Conservation (phyloP, 192 early-diverging fungal genomes). For the Chytriomyces hyalinus region DNA sequence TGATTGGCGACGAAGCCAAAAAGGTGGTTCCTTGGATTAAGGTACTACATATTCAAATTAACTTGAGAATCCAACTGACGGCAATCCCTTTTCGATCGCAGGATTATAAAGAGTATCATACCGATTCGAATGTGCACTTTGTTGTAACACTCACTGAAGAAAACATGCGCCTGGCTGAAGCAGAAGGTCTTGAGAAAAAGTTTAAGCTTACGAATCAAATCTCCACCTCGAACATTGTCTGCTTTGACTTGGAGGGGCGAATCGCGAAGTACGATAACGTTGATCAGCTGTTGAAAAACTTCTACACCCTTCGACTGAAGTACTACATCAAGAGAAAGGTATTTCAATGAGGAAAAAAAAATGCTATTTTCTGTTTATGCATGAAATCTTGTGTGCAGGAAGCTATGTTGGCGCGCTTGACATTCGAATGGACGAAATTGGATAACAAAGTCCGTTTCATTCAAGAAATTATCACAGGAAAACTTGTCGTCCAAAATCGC, state of each 20-base stretch:
- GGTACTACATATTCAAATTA: constrained; percentile 39
- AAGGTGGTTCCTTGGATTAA: constrained; percentile 47
- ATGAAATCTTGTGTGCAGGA: constrained; percentile 43
- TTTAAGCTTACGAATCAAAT: constrained; percentile 80
- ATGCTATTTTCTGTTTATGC: neutral
- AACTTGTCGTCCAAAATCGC: constrained; percentile 82
- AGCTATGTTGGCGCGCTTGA: constrained; percentile 64
- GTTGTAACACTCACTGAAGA: constrained; percentile 66
- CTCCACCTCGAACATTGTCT: constrained; percentile 89
- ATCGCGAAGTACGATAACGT: constrained; percentile 79
- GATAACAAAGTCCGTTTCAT: constrained; percentile 91
- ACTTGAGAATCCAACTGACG: constrained; percentile 22
- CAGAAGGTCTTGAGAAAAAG: constrained; percentile 79
- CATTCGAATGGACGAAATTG: constrained; percentile 68
- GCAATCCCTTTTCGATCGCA: constrained; percentile 13
- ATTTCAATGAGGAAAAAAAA: constrained; percentile 27
- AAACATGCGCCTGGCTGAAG: constrained; percentile 73
- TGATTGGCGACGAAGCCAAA: constrained; percentile 59
- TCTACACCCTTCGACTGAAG: constrained; percentile 80
- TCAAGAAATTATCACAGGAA: constrained; percentile 83
- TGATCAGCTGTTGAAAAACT: constrained; percentile 85
- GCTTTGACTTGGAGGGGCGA: constrained; percentile 86
- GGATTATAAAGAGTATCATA: constrained; percentile 77
- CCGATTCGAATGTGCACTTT: constrained; percentile 70
- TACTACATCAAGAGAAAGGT: constrained; percentile 93